A percentile compares a stretch with the other conserved stretches of the same genome.
Evolutionary conservation across 192 early-diverging fungal species (phyloP).

Genomic region (Mortierella hygrophila): DNA sequence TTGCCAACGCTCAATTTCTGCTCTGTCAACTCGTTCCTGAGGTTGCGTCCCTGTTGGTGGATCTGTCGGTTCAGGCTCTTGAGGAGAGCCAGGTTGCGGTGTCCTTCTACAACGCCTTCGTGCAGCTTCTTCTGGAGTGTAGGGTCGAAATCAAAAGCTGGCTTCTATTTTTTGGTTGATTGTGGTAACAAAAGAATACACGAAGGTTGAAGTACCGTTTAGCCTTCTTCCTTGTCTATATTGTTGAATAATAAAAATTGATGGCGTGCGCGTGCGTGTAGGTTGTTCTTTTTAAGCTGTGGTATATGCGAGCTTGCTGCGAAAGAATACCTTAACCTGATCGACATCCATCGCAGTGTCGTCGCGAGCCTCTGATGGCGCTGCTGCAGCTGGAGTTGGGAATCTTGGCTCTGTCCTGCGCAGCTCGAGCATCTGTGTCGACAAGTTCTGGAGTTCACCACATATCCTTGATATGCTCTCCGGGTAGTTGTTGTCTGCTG

Average conservation of each 20-base stretch:
- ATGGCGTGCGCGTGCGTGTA: too few species aligned
- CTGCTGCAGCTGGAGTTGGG: background rate
- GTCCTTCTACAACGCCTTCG: slow-evolving; percentile 6
- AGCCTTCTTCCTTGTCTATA: too few species aligned
- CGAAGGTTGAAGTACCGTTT: too few species aligned
- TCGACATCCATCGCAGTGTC: slow-evolving; percentile 39
- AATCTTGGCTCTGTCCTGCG: slow-evolving; percentile 9
- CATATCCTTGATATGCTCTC: slow-evolving; percentile 34
- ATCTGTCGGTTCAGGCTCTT: slow-evolving; percentile 42
- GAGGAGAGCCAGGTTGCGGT: slow-evolving; percentile 15
- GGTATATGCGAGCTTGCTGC: background rate
- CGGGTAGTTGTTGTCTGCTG: slow-evolving; percentile 3
- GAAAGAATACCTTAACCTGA: slow-evolving; percentile 11
- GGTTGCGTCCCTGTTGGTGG: slow-evolving; percentile 31
- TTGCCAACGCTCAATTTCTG: slow-evolving; percentile 37
- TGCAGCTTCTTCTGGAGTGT: background rate
- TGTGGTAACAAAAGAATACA: slow-evolving; percentile 20
- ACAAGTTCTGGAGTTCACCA: slow-evolving; percentile 20
- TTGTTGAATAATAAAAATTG: background rate
- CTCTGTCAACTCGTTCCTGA: slow-evolving; percentile 40
- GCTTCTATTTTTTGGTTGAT: background rate
- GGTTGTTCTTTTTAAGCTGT: background rate
- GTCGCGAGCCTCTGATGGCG: background rate
- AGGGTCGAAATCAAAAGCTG: background rate
- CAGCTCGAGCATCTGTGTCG: slow-evolving; percentile 20